Conservation (phyloP, 768 basidiomycete species). For the Russula earlei region DNA sequence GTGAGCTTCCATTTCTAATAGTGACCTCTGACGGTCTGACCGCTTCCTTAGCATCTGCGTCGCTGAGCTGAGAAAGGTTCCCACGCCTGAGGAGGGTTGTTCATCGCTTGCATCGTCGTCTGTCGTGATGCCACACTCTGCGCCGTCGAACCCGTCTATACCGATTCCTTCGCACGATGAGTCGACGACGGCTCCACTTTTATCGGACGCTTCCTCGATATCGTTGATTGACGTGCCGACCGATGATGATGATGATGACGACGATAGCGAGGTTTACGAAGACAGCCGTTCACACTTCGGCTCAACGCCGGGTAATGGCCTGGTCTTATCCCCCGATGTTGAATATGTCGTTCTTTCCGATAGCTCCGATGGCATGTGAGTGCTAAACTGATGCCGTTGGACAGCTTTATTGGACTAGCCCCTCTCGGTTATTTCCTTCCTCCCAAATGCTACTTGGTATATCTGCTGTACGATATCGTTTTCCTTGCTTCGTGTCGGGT, state of each 20-base stretch:
- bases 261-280: conserved; percentile 47
- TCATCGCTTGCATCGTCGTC: conserved; percentile 62
- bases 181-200: conserved; percentile 23
- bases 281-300: conserved; percentile 41
- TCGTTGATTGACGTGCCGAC: conserved; percentile 55
- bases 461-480: conserved; percentile 4
- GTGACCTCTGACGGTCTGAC: not conserved
- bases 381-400: not conserved
- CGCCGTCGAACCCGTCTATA: conserved; percentile 4
- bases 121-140: conserved; percentile 50
- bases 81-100: conserved; percentile 28
- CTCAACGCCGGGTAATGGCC: conserved; percentile 19
- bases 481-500: not conserved
- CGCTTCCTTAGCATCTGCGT: conserved; percentile 48
- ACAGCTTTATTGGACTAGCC: not conserved
- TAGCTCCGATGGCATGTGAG: conserved; percentile 39
- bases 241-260: conserved; percentile 40
- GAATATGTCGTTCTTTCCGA: conserved; percentile 73
- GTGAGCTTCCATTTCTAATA: conserved; percentile 33
- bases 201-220: conserved; percentile 34
- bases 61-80: conserved; percentile 34
- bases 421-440: not conserved
- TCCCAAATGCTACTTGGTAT: not conserved
- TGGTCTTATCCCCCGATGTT: conserved; percentile 25
- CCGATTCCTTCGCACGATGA: conserved; percentile 16